Base-by-base conservation (phyloP, 768 basidiomycete species). In the Daedalea quercina region DNA sequence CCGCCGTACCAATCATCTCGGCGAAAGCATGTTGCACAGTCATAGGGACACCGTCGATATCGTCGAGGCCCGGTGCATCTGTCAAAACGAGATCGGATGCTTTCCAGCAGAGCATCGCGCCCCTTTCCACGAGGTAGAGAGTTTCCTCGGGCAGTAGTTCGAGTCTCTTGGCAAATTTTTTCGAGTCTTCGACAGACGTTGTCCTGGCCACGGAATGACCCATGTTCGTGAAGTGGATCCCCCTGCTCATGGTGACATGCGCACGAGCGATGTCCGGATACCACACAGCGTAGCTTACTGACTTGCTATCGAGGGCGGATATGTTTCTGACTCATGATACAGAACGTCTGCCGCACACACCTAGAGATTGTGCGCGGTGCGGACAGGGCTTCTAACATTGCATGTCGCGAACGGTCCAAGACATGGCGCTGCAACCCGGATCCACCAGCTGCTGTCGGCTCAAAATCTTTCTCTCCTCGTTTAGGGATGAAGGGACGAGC, bases 391-490 rank as follows among this genome's bases (percentile, higher is more conserved):
- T 85, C 81, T 52, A 95, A 85, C 87, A 98, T 91, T 1, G 95
- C 96, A 46, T 77, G 72, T 51, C 95, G 72, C 44, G 91, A 80
- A 26, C 84, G 78, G 51, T 90, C 84, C 20, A 98, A 77, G 54
- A 90, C 80, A 69, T 91, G 86, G 24, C 82, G 69, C 63, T 98
- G 96, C 12, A 91, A 72, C 12, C 79, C 81, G 11, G 90, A 85
- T 6, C 86, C 88, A 9, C 72, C 73, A 20, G 76, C 73, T 48
- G 71, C 62, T 59, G 75, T 74, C 1, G 96, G 96, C 65, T 98
- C 95, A 59, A 93, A 98, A 58, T 98, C 94, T 65, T 99, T 98
- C 69, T 98, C 96, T 1, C 96, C 96, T 24, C 96, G 81, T 67
- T 90, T 94, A 6, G 96, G 96, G 47, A 99, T 94, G 6, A 88